Evolutionary conservation across 345 rosid species (phyloP).

Genomic region (Lepidium didymum): DNA sequence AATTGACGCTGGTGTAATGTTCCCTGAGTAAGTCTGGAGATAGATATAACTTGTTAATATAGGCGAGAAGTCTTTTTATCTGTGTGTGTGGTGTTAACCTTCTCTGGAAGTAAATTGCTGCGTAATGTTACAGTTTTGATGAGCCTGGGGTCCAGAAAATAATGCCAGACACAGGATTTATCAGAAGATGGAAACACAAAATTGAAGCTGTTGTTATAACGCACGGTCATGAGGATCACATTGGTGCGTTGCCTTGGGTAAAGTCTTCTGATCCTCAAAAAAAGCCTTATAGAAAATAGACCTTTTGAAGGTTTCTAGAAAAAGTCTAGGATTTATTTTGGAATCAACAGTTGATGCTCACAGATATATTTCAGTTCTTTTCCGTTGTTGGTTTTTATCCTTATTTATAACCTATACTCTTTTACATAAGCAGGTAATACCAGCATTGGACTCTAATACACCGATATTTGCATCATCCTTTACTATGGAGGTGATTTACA

Average conservation of each 20-base stretch:
- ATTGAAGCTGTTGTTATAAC: conserved; percentile 97
- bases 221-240: conserved; percentile 99
- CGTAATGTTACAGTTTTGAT: conserved; percentile 55
- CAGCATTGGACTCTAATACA: conserved; percentile 75
- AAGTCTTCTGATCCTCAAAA: conserved; percentile 38
- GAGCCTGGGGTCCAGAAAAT: conserved; percentile 95
- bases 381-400: not conserved
- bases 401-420: not conserved
- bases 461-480: conserved; percentile 95
- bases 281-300: not conserved
- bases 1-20: conserved; percentile 95
- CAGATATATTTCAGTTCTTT: not conserved
- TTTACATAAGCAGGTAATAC: conserved; percentile 66
- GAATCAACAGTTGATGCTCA: not conserved
- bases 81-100: conserved; percentile 5
- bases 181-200: conserved; percentile 88
- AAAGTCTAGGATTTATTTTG: not conserved
- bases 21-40: conserved; percentile 81
- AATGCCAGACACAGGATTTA: conserved; percentile 93
- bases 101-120: not conserved
- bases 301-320: not conserved
- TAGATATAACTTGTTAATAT: not conserved
- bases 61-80: not conserved
- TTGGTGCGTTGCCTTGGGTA: conserved; percentile 99
- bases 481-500: conserved; percentile 81